A percentile compares a stretch with the other conserved stretches of the same genome.
Evolutionary conservation across 2,329 filamentous ascomycete species (phyloP).

Genomic region (Ascomycota sp.): DNA sequence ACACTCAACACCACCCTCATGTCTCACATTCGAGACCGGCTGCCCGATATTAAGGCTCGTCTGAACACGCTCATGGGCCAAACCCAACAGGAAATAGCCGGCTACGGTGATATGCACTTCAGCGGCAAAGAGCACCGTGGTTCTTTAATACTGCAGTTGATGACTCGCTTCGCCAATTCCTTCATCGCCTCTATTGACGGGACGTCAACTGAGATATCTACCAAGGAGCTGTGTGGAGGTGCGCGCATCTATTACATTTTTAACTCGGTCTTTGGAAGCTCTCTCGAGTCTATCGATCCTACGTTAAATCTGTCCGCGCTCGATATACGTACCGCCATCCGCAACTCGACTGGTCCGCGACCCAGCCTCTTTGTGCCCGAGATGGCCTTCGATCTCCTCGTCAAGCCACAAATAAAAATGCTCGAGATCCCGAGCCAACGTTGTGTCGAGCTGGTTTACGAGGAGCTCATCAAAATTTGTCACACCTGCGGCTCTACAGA

Average conservation of each 20-base stretch:
- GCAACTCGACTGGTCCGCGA: slow-evolving; percentile 89
- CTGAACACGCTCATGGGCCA: slow-evolving; percentile 99
- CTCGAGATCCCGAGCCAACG: slow-evolving; percentile 86
- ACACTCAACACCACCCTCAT: slow-evolving; percentile 90
- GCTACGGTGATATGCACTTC: slow-evolving; percentile 95
- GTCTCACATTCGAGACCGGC: slow-evolving; percentile 82
- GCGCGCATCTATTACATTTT: slow-evolving; percentile 97
- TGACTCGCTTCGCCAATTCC: slow-evolving; percentile 94
- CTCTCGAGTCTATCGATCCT: slow-evolving; percentile 86
- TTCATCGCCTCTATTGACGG: slow-evolving; percentile 98
- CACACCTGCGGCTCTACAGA: slow-evolving; percentile 95
- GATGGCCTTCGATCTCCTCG: slow-evolving; percentile 88
- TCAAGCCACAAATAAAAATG: slow-evolving; percentile 96
- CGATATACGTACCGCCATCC: slow-evolving; percentile 91
- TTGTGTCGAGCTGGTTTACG: slow-evolving; percentile 94
- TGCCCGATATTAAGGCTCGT: slow-evolving; percentile 94
- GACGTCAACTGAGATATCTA: slow-evolving; percentile 95
- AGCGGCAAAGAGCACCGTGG: slow-evolving; percentile 92
- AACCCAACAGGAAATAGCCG: slow-evolving; percentile 92
- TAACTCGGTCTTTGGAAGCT: slow-evolving; percentile 95
- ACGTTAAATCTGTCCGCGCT: slow-evolving; percentile 86
- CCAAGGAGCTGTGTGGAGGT: slow-evolving; percentile 88
- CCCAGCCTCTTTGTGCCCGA: slow-evolving; percentile 95
- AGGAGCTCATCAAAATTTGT: slow-evolving; percentile 98
- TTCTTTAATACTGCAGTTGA: slow-evolving; percentile 83